Evolutionary conservation across 2,329 filamentous ascomycete genomes (phyloP).

Genomic region (Verruconis gallopava): DNA sequence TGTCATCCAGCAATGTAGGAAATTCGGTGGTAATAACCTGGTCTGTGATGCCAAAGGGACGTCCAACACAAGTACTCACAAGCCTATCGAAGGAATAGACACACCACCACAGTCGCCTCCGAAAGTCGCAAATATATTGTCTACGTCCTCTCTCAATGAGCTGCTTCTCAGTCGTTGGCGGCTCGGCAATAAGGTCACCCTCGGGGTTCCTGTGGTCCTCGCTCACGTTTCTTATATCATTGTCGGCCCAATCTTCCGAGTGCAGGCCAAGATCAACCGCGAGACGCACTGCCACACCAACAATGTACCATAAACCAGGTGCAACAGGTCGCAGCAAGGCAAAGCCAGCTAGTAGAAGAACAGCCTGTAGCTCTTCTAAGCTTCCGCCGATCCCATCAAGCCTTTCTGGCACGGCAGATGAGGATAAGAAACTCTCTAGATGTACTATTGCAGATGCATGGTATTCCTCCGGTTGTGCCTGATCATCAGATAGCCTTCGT

Average conservation of each 20-base stretch:
- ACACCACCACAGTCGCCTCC: constrained; percentile 89
- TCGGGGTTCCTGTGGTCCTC: constrained; percentile 25
- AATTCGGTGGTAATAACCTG: constrained; percentile 94
- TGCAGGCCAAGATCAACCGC: constrained; percentile 87
- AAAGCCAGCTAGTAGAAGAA: constrained; percentile 80
- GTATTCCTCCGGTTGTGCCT: constrained; percentile 82
- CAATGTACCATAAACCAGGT: constrained; percentile 93
- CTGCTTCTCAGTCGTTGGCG: constrained; percentile 1
- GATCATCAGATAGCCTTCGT: constrained; percentile 36
- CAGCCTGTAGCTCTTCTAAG: constrained; percentile 85
- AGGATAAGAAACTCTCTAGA: constrained; percentile 68
- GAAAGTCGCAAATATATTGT: constrained; percentile 75
- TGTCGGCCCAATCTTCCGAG: constrained; percentile 71
- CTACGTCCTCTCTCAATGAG: constrained; percentile 47
- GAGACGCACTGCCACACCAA: constrained; percentile 79
- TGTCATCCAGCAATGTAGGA: constrained; percentile 76
- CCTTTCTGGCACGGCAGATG: constrained; percentile 44
- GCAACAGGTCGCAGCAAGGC: constrained; percentile 82
- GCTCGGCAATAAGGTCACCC: constrained; percentile 7
- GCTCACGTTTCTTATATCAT: constrained; percentile 35
- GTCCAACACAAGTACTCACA: constrained; percentile 83
- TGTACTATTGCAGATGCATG: constrained; percentile 90
- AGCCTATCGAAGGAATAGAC: constrained; percentile 92
- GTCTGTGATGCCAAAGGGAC: constrained; percentile 91
- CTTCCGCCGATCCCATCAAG: constrained; percentile 65